A percentile compares a stretch with the other conserved stretches of the same genome.
These are phyloP conservation scores for Talaromyces sp. DNA, from an alignment of 2,329 filamentous ascomycete genomes.

Conservation along the genomic window DNA sequence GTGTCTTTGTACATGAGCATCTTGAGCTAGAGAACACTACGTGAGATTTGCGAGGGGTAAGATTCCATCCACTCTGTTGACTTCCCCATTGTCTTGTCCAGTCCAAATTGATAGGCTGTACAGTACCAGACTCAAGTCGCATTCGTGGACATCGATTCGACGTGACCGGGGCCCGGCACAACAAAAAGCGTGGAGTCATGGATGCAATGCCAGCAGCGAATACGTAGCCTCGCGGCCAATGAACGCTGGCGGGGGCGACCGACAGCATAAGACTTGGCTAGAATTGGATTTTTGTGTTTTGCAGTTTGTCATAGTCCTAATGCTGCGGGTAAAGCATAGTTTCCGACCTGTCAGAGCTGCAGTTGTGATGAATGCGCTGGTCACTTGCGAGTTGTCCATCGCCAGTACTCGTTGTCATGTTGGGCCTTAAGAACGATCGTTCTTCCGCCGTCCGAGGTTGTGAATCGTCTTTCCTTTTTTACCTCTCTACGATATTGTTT, in stretches of 20 bases:
- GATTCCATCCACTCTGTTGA: background rate
- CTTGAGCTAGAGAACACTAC: background rate
- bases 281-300: background rate
- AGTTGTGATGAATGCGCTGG: slow-evolving; percentile 18
- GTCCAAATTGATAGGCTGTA: background rate
- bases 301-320: slow-evolving; percentile 1
- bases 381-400: slow-evolving; percentile 18
- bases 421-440: slow-evolving; percentile 3
- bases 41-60: background rate
- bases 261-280: background rate
- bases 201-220: slow-evolving; percentile 6
- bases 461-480: background rate
- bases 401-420: background rate
- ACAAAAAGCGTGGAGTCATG: slow-evolving; percentile 2
- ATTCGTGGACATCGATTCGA: background rate
- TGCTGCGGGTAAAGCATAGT: background rate
- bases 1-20: background rate
- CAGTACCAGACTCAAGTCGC: background rate
- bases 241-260: background rate
- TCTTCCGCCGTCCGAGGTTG: background rate
- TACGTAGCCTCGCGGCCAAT: slow-evolving; percentile 2
- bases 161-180: background rate
- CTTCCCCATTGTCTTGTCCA: background rate
- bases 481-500: background rate
- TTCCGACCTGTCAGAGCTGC: slow-evolving; percentile 15